Percentiles rank a stretch among this genome's conserved stretches.
Conservation (phyloP, 495 filamentous ascomycete species). For the Ramalina peruviana region DNA sequence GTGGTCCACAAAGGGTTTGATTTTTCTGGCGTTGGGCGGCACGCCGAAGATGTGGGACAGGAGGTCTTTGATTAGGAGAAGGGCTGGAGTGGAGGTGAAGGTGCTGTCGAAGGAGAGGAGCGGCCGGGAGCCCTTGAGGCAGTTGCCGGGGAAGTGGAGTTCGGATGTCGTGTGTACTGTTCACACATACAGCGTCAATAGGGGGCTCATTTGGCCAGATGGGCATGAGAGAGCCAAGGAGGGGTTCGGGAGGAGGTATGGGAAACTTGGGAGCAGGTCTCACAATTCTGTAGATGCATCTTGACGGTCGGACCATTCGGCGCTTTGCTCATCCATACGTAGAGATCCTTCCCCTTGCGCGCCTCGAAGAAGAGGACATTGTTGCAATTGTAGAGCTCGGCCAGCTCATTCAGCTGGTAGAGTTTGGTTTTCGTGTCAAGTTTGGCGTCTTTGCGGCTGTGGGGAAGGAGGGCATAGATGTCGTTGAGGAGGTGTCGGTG, state of each 20-base stretch:
- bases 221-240: too few relatives aligned
- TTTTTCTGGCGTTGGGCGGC: constrained; percentile 69
- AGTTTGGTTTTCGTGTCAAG: constrained; percentile 86
- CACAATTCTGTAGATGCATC: constrained; percentile 58
- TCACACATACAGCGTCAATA: too few relatives aligned
- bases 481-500: constrained; percentile 91
- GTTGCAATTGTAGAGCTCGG: constrained; percentile 97
- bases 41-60: constrained; percentile 89
- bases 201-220: not conserved
- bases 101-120: constrained; percentile 78
- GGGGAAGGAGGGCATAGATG: constrained; percentile 75
- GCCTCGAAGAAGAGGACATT: constrained; percentile 96
- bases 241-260: not conserved
- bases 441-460: constrained; percentile 88
- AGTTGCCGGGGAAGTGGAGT: constrained; percentile 93
- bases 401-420: constrained; percentile 85
- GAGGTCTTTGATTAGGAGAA: constrained; percentile 68
- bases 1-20: constrained; percentile 92
- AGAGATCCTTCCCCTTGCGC: constrained; percentile 84
- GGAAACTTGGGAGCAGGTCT: not conserved
- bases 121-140: constrained; percentile 89
- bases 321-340: constrained; percentile 84
- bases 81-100: constrained; percentile 47
- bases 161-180: constrained; percentile 94
- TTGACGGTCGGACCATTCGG: constrained; percentile 94